Percentiles rank a stretch among this genome's conserved stretches.
Conservation (phyloP, 2,329 filamentous ascomycete species). For the Curvularia hawaiiensis region DNA sequence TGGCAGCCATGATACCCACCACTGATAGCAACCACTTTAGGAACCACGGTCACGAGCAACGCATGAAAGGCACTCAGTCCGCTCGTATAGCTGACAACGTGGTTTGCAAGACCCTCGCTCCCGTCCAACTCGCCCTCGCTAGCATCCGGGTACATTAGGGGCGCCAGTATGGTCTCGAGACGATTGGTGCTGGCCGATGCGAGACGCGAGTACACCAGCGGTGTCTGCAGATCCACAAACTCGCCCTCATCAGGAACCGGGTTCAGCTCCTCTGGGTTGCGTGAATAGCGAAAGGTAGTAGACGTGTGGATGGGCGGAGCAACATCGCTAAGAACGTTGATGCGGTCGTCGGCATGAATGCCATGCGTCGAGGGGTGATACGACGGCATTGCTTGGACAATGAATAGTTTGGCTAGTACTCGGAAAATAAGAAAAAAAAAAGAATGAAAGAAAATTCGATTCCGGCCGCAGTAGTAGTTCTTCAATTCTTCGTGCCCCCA, state of each 20-base stretch:
- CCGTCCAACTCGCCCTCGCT: conserved; percentile 19
- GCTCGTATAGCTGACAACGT: conserved; percentile 77
- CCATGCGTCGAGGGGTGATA: conserved; percentile 69
- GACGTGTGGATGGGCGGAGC: conserved; percentile 89
- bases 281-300: conserved; percentile 84
- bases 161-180: conserved; percentile 80
- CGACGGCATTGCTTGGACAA: conserved; percentile 6
- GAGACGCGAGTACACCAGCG: conserved; percentile 77
- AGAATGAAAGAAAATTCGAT: not conserved
- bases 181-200: conserved; percentile 80
- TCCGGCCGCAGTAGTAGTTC: not conserved
- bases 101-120: conserved; percentile 43
- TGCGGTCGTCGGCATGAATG: conserved; percentile 81
- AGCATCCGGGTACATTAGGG: conserved; percentile 65
- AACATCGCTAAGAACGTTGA: conserved; percentile 77
- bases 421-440: too few species aligned
- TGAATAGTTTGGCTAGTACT: not conserved
- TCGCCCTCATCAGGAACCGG: conserved; percentile 54
- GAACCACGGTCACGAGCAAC: conserved; percentile 81
- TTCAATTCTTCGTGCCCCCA: not conserved
- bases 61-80: conserved; percentile 90
- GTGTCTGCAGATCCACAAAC: conserved; percentile 34
- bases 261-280: conserved; percentile 69
- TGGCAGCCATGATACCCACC: conserved; percentile 94
- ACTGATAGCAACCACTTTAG: conserved; percentile 79